Base-by-base conservation (phyloP, 2,329 filamentous ascomycete genomes). In the Nothomitra cinnamomea region DNA sequence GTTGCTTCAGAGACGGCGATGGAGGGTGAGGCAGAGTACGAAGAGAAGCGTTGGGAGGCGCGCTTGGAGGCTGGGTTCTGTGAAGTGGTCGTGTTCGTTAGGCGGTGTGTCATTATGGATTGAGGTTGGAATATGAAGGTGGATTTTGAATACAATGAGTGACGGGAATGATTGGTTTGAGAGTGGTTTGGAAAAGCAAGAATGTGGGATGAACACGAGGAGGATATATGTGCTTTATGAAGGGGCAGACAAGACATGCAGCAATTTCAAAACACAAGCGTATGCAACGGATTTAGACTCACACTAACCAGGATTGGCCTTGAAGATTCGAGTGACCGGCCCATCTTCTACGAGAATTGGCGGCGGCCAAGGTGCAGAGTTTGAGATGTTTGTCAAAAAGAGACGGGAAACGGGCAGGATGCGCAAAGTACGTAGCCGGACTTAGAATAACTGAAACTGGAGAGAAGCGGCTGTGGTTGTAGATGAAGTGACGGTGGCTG, bases 21-120 rank as follows among this genome's bases (percentile, higher is more conserved):
- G 54, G 70, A 72, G 22, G 70, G 68, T 54, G 63, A 67, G 47
- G 66, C 67, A 60, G 71, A 74, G 60, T 75, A 70, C 45, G 72
- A 75, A 53, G 73, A 77, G 64, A 71, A 75, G 58, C 74, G 70
- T 59, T 72, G 71, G 35, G 75, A 77, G 56, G 66, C 68, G 58
- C 72, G 72, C 57, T 72, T 73, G 61, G 72, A 68, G 17, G 65
- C 55, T 45, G 66, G 59, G 68, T 69, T 52, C 36, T 21, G 50
- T 19, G 21, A 15, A 22, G 50, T 19, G 12, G 13, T 13, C 4
- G 41, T 17, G n/a, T 17, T 19, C 7, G 19, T 40, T 42, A 22
- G 40, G 24, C 19, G 13, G 50, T 52, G n/a, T 13, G 35, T 28
- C 35, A 42, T 52, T 40, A 12, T 41, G 32, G 28, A 10, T 22